A percentile compares a stretch with the other conserved stretches of the same genome.
Evolutionary conservation across 441 rosid genomes (phyloP).

Genomic region (Isatis lusitanica): DNA sequence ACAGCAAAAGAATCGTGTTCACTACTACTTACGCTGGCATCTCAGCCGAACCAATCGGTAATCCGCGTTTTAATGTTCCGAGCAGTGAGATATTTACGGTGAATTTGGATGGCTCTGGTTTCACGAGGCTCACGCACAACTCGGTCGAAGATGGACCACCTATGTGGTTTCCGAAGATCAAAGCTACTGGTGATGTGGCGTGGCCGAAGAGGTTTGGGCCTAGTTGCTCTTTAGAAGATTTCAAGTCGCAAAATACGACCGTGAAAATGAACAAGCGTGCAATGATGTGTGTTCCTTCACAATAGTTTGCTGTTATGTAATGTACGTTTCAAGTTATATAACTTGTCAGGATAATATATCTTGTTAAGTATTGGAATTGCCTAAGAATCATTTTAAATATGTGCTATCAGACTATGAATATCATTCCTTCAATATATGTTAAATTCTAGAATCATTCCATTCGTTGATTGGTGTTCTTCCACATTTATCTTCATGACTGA

Average conservation of each 20-base stretch:
- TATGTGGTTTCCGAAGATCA: constrained; percentile 55
- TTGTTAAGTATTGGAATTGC: not conserved
- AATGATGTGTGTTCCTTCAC: constrained; percentile 12
- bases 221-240: constrained; percentile 66
- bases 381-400: not conserved
- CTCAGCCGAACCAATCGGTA: constrained; percentile 87
- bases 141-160: constrained; percentile 88
- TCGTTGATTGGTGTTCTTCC: not conserved
- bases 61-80: constrained; percentile 66
- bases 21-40: constrained; percentile 69
- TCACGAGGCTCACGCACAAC: constrained; percentile 73
- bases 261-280: constrained; percentile 25
- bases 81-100: constrained; percentile 76
- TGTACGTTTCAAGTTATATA: not conserved
- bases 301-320: not conserved
- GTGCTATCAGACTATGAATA: not conserved
- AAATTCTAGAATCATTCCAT: no score
- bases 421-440: not conserved
- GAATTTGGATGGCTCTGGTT: constrained; percentile 74
- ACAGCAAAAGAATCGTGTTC: constrained; percentile 64
- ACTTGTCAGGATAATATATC: constrained; percentile 3
- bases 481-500: not conserved
- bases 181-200: constrained; percentile 52
- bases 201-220: constrained; percentile 45
- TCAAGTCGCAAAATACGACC: constrained; percentile 57